A percentile compares a stretch with the other conserved stretches of the same genome.
phyloP scores from a whole-genome alignment of 129 eudicot species.

The Artemisia tridentata region DNA sequence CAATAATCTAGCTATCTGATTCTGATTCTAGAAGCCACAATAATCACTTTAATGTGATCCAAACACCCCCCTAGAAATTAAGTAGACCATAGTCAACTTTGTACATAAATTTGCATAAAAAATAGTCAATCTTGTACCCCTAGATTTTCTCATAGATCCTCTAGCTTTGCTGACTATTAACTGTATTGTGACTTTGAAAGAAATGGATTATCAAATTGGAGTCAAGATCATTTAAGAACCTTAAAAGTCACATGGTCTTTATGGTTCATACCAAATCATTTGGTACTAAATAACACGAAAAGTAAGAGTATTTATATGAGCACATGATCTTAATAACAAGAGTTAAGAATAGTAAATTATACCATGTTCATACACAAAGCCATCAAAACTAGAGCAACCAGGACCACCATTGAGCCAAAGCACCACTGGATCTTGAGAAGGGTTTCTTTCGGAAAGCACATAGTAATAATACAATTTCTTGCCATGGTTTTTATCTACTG shows the following conservation, averaged over 20 bases:
- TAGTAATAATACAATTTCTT: conserved; percentile 72
- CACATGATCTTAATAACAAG: background rate
- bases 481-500: conserved; percentile 57
- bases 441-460: conserved; percentile 72
- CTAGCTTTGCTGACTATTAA: background rate
- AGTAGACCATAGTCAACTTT: conserved; percentile 19
- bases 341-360: conserved; percentile 15
- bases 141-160: too few relatives aligned
- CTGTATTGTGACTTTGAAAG: conserved; percentile 5
- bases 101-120: conserved; percentile 16
- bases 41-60: background rate
- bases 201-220: conserved; percentile 10
- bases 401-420: conserved; percentile 98
- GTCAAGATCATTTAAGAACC: background rate
- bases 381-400: conserved; percentile 95
- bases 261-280: background rate
- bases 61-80: conserved; percentile 13
- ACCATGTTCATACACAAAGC: conserved; percentile 90
- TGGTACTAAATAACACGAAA: conserved; percentile 2
- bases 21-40: background rate
- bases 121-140: background rate
- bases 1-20: background rate
- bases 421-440: conserved; percentile 79
- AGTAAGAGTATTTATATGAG: background rate
- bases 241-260: background rate